A percentile compares a stretch with the other conserved stretches of the same genome.
Conservation (phyloP, 139 green algal genomes). For the Volvox africanus region DNA sequence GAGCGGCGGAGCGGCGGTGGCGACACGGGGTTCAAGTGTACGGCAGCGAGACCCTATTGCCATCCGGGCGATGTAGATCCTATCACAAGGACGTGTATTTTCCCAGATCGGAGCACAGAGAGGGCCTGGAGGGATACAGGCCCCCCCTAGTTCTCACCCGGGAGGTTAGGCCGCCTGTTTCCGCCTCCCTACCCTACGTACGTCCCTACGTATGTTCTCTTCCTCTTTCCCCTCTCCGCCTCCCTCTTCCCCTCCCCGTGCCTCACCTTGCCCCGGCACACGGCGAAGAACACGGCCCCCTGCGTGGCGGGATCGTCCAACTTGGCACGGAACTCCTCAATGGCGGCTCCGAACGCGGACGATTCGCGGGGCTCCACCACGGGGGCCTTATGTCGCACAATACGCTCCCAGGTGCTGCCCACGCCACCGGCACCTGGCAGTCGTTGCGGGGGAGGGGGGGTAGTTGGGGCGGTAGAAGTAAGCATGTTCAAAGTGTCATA, state of each 20-base stretch:
- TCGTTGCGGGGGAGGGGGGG: neutral
- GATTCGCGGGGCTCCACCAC: conserved; percentile 89
- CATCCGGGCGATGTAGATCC: too few relatives aligned
- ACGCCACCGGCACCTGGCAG: conserved; percentile 40
- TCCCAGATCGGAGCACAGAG: too few relatives aligned
- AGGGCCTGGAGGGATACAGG: too few relatives aligned
- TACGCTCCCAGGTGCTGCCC: conserved; percentile 89
- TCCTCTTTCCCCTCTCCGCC: too few relatives aligned
- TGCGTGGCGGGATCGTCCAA: conserved; percentile 72
- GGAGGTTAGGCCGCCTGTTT: too few relatives aligned
- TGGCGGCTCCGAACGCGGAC: conserved; percentile 62
- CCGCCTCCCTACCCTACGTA: neutral
- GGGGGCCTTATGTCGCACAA: conserved; percentile 83
- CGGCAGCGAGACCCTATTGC: too few relatives aligned
- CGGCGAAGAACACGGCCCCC: conserved; percentile 94
- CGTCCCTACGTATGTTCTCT: too few relatives aligned
- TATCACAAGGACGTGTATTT: too few relatives aligned
- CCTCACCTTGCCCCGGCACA: conserved; percentile 85
- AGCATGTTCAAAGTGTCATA: too few relatives aligned
- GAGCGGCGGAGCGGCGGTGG: too few relatives aligned
- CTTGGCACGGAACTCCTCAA: conserved; percentile 81
- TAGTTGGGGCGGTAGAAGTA: neutral
- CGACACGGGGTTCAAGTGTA: too few relatives aligned
- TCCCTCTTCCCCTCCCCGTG: neutral
- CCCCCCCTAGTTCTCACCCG: too few relatives aligned